Evolutionary conservation across 441 rosid species (phyloP).

Genomic region (Francoa sonchifolia): DNA sequence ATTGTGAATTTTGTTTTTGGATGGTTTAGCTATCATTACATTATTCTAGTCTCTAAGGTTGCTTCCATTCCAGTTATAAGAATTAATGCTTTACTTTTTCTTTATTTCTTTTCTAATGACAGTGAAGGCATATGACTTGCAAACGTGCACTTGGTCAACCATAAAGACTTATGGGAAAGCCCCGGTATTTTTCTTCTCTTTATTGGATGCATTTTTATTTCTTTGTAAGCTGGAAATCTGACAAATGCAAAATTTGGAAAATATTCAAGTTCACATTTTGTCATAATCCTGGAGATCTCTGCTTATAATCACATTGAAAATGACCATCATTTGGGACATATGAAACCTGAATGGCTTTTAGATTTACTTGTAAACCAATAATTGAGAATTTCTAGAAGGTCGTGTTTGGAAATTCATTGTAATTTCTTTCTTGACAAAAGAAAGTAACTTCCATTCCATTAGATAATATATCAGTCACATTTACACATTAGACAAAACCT

Average conservation of each 20-base stretch:
- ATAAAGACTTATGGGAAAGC: slow-evolving; percentile 91
- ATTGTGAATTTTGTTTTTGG: not conserved
- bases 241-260: too few species aligned
- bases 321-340: not conserved
- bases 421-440: too few species aligned
- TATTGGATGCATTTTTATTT: not conserved
- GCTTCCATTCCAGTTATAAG: not conserved
- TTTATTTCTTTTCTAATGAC: slow-evolving; percentile 22
- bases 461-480: too few species aligned
- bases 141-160: slow-evolving; percentile 65
- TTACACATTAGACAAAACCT: too few species aligned
- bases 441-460: too few species aligned
- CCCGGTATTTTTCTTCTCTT: slow-evolving; percentile 45
- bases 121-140: slow-evolving; percentile 84
- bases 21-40: not conserved
- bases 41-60: not conserved
- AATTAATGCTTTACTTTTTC: not conserved
- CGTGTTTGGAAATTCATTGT: too few species aligned
- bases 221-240: not conserved
- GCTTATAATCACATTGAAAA: not conserved
- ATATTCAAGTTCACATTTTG: not conserved
- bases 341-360: not conserved
- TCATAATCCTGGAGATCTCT: not conserved
- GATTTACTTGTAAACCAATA: too few species aligned
- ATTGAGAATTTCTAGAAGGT: too few species aligned